Conservation (phyloP, 2,329 filamentous ascomycete genomes). For the Penicillium sp. region DNA sequence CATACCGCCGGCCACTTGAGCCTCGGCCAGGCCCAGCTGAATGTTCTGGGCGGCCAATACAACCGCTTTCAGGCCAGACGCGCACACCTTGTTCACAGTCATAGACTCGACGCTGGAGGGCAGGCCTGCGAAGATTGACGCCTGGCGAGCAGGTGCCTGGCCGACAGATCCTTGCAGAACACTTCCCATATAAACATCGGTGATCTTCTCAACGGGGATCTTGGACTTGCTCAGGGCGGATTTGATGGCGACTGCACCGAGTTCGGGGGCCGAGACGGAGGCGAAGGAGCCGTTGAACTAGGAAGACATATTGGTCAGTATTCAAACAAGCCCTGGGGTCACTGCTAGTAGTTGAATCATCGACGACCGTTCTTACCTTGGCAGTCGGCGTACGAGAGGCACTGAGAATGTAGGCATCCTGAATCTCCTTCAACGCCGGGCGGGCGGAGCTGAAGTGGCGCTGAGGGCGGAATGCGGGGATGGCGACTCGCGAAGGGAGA, state of each 20-base stretch:
- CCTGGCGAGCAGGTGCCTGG: constrained; percentile 90
- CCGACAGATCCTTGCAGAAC: constrained; percentile 82
- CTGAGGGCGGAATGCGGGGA: constrained; percentile 49
- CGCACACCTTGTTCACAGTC: constrained; percentile 98
- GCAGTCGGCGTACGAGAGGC: constrained; percentile 86
- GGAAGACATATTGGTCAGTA: constrained; percentile 11
- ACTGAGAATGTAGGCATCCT: constrained; percentile 92
- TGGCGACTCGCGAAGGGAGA: constrained; percentile 30
- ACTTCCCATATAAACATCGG: constrained; percentile 97
- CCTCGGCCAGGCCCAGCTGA: constrained; percentile 84
- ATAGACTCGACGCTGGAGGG: constrained; percentile 79
- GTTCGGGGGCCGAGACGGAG: constrained; percentile 78
- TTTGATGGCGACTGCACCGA: constrained; percentile 90
- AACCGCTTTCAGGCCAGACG: constrained; percentile 91
- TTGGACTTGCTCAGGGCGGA: constrained; percentile 84
- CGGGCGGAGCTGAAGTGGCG: constrained; percentile 57
- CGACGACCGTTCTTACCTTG: constrained; percentile 60
- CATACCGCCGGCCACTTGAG: constrained; percentile 92
- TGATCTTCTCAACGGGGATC: constrained; percentile 77
- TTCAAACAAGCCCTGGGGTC: background rate
- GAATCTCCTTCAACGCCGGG: constrained; percentile 64
- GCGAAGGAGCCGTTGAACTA: constrained; percentile 94
- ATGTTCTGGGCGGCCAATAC: constrained; percentile 90
- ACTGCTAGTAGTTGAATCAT: too few relatives aligned
- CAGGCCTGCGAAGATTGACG: constrained; percentile 83